A percentile compares a stretch with the other conserved stretches of the same genome.
Conservation (phyloP, 2,329 filamentous ascomycete species). For the Colletotrichum orchidophilum region DNA sequence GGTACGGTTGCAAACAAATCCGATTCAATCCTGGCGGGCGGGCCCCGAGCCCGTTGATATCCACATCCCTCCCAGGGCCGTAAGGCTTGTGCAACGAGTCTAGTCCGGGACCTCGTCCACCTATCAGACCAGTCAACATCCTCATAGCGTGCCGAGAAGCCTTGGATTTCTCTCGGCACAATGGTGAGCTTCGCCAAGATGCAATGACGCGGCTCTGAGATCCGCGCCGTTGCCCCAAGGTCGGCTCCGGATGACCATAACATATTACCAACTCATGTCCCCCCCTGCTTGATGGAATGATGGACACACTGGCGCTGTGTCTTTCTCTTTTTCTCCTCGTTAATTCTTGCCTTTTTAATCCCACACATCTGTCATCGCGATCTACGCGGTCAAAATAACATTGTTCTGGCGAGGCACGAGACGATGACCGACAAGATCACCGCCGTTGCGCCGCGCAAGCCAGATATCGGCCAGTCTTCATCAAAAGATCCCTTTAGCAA, state of each 20-base stretch:
- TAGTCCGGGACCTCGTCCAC: constrained; percentile 8
- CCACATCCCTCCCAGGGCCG: constrained; percentile 2
- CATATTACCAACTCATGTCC: not conserved
- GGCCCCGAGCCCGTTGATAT: not conserved
- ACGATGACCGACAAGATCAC: constrained; percentile 63
- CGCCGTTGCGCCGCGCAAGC: constrained; percentile 57
- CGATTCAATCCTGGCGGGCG: not conserved
- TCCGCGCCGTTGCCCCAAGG: not conserved
- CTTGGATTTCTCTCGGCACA: constrained; percentile 24
- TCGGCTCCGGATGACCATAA: not conserved
- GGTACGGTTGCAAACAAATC: not conserved
- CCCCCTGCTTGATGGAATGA: not conserved
- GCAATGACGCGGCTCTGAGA: constrained; percentile 27
- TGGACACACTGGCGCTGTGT: not conserved
- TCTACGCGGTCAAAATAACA: not conserved
- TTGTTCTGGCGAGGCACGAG: not conserved
- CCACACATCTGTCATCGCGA: not conserved
- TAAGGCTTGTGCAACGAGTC: constrained; percentile 17
- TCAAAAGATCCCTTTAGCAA: constrained; percentile 27
- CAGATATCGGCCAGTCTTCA: constrained; percentile 54
- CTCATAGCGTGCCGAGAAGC: constrained; percentile 21
- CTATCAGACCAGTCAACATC: constrained; percentile 4
- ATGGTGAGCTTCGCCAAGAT: constrained; percentile 24
- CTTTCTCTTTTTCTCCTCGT: not conserved
- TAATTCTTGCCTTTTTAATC: constrained; percentile 5